Evolutionary conservation across 306 rosid genomes (phyloP).

Genomic region (Arachis stenosperma): DNA sequence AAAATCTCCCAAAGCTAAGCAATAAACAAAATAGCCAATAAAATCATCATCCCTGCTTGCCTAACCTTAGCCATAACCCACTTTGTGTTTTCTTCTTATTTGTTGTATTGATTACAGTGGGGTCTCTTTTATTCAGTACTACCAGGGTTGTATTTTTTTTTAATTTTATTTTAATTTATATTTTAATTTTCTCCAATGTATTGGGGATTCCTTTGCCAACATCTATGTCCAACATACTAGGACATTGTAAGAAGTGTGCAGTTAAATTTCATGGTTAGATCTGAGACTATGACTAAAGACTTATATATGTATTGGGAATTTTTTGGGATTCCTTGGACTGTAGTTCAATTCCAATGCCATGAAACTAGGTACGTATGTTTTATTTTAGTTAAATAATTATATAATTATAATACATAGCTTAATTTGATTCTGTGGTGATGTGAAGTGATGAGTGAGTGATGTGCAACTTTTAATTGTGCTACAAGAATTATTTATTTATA

Average conservation of each 20-base stretch:
- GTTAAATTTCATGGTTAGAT: background rate
- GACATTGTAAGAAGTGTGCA: slow-evolving; percentile 3
- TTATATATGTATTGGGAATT: background rate
- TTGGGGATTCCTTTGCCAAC: background rate
- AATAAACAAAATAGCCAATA: background rate
- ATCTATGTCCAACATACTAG: background rate
- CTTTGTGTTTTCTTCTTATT: slow-evolving; percentile 26
- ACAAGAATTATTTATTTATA: background rate
- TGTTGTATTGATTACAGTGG: slow-evolving; percentile 27
- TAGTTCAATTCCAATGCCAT: background rate
- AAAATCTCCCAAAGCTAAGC: slow-evolving; percentile 3
- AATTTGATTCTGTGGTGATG: background rate
- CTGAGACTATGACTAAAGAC: background rate
- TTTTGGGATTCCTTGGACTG: slow-evolving; percentile 3
- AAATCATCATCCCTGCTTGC: background rate
- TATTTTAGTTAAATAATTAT: background rate
- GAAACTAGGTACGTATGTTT: background rate
- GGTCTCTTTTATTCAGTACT: slow-evolving; percentile 14
- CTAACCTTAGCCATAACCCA: background rate
- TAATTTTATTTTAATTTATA: no score
- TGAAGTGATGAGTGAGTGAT: background rate
- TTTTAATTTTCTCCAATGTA: slow-evolving; percentile 8
- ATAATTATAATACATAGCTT: background rate
- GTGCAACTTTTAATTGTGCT: background rate
- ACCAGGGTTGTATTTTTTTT: background rate